phyloP scores from a whole-genome alignment of 768 basidiomycete species.

The Lactarius tabidus region DNA sequence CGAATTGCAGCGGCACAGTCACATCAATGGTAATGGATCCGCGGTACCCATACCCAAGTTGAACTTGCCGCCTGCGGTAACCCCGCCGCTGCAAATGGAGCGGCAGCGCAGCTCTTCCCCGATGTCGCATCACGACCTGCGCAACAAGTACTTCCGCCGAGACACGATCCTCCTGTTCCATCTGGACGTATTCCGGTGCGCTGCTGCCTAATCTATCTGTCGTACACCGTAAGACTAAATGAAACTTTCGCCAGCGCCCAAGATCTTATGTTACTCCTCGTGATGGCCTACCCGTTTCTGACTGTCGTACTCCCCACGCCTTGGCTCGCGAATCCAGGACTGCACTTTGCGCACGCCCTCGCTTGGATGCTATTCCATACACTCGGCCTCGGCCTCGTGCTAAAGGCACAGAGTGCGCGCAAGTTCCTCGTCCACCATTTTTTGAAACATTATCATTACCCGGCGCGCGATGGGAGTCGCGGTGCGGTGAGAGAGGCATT shows the following conservation, averaged over 20 bases:
- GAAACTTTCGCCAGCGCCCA: slow-evolving; percentile 53
- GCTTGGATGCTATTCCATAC: slow-evolving; percentile 86
- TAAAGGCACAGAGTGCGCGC: slow-evolving; percentile 77
- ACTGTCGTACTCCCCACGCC: slow-evolving; percentile 54
- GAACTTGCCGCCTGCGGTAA: not conserved
- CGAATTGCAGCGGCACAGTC: slow-evolving; percentile 17
- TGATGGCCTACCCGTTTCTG: slow-evolving; percentile 63
- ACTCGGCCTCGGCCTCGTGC: slow-evolving; percentile 77
- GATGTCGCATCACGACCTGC: slow-evolving; percentile 79
- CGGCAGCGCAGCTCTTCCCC: slow-evolving; percentile 27
- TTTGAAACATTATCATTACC: slow-evolving; percentile 91
- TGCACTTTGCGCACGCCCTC: slow-evolving; percentile 82
- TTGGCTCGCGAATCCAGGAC: slow-evolving; percentile 46
- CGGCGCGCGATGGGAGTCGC: slow-evolving; percentile 58
- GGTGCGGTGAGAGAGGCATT: slow-evolving; percentile 92
- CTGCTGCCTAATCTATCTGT: not conserved
- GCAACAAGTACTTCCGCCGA: slow-evolving; percentile 85
- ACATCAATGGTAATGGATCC: not conserved
- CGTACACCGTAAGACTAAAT: not conserved
- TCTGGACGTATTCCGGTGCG: slow-evolving; percentile 81
- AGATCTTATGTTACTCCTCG: slow-evolving; percentile 75
- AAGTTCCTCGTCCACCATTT: slow-evolving; percentile 94
- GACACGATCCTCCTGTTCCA: slow-evolving; percentile 80
- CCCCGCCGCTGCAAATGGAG: not conserved
- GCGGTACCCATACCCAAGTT: not conserved